Evolutionary conservation across 75 land plant genomes (phyloP).

Genomic region (Sequoiadendron giganteum): DNA sequence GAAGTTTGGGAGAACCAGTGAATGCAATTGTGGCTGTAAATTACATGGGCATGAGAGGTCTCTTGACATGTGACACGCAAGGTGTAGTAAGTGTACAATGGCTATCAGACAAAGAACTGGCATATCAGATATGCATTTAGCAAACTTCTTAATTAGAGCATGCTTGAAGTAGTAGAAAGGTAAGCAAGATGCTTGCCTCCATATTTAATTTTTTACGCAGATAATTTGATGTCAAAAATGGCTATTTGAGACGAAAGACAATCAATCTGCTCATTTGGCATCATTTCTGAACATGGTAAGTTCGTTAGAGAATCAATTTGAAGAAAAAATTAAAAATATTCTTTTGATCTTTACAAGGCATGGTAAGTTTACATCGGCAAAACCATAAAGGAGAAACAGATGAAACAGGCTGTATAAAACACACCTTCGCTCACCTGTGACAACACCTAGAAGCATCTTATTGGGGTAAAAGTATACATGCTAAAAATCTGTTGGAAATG

Average conservation of each 20-base stretch:
- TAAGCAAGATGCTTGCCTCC: neutral
- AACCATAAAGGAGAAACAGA: neutral
- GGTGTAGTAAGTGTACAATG: no score
- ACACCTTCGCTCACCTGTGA: neutral
- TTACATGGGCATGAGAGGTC: no score
- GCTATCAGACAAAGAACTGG: neutral
- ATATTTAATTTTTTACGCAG: neutral
- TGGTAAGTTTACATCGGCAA: neutral
- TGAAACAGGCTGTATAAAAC: neutral
- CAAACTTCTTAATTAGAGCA: neutral
- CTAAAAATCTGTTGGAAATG: neutral
- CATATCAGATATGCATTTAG: neutral
- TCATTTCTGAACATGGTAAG: neutral
- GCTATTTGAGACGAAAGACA: neutral
- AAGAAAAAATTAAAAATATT: neutral
- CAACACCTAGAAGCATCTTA: neutral
- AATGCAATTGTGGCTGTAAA: no score
- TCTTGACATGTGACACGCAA: no score
- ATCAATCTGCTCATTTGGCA: neutral
- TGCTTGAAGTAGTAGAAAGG: neutral
- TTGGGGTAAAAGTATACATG: neutral
- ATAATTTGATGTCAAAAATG: neutral
- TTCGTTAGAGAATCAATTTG: neutral
- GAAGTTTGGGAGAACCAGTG: no score
- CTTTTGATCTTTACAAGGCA: neutral